Evolutionary conservation across 176 grass and related monocot genomes (phyloP).

Genomic region (Calamus simplicifolius): DNA sequence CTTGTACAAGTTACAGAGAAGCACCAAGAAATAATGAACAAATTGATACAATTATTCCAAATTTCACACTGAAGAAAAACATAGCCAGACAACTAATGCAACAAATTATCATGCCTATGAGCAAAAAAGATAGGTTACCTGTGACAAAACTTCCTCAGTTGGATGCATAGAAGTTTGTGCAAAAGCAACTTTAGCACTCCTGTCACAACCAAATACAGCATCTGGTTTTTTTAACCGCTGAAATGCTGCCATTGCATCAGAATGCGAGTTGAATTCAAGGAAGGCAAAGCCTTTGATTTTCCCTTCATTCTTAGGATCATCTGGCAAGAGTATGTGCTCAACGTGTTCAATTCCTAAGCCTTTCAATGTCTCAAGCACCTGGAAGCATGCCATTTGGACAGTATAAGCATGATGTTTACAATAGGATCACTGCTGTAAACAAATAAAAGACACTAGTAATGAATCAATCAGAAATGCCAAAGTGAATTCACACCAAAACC

Average conservation of each 20-base stretch:
- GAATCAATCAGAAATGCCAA: no score
- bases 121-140: slow-evolving; percentile 34
- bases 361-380: slow-evolving; percentile 56
- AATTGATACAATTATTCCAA: no score
- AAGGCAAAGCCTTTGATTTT: slow-evolving; percentile 57
- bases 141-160: slow-evolving; percentile 32
- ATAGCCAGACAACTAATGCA: no score
- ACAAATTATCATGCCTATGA: background rate
- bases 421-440: no score
- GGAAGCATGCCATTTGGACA: slow-evolving; percentile 8
- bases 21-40: no score
- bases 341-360: slow-evolving; percentile 44
- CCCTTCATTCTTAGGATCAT: slow-evolving; percentile 32
- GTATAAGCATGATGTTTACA: background rate
- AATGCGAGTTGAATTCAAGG: slow-evolving; percentile 45
- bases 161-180: slow-evolving; percentile 24
- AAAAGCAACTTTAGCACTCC: slow-evolving; percentile 61
- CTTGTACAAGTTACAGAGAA: no score
- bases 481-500: no score
- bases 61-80: no score
- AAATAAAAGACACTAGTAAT: no score
- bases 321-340: slow-evolving; percentile 38
- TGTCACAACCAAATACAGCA: slow-evolving; percentile 40
- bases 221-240: slow-evolving; percentile 43
- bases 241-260: slow-evolving; percentile 51